Base-by-base conservation (phyloP, 768 basidiomycete species). In the Trametes villosa region DNA sequence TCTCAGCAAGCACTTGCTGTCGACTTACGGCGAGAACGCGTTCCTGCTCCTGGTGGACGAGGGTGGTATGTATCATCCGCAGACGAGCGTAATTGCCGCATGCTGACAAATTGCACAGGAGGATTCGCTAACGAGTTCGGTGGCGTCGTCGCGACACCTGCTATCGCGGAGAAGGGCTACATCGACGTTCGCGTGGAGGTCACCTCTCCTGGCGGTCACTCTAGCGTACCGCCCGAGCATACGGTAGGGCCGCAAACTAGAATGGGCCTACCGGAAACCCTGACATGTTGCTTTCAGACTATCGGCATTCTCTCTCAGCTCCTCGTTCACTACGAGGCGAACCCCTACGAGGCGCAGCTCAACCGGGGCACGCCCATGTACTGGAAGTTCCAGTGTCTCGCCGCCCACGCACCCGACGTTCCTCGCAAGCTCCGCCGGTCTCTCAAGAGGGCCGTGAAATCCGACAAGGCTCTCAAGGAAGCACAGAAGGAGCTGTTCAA, bases 41-140 rank as follows among this genome's bases (percentile, higher is more conserved):
- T 75, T 87, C 51, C 72, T 82, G 1, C 72, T 87, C 66, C 68
- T 86, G n/a, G 76, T 87, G 12, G 87, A 87, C 58, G 86, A 87
- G 74, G 84, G 84, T 8, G 81, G 83, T 75, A 66, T 58, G 59
- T 63, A n/a, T 17, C 1, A 30, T 2, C 15, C 2, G 3, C 47
- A n/a, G n/a, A n/a, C n/a, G n/a, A n/a, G n/a, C 24, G 36, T 60
- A 18, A 15, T 36, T 12, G 4, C 7, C 12, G 13, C 5, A n/a
- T 15, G 3, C 49, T 41, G 4, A 42, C 3, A 20, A 4, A 0
- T 22, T 6, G 2, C 18, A 30, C 9, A 76, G 76, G 70, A 56
- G 70, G 68, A 31, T 76, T 66, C 50, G 42, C 38, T 9, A 65
- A 74, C 30, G 47, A 68, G 48, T 68, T 66, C 15, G 78, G 75